Percentiles rank a stretch among this genome's conserved stretches.
These are phyloP conservation scores for Colletotrichum musicola DNA, from an alignment of 2,329 filamentous ascomycete species.

Conservation along the genomic window DNA sequence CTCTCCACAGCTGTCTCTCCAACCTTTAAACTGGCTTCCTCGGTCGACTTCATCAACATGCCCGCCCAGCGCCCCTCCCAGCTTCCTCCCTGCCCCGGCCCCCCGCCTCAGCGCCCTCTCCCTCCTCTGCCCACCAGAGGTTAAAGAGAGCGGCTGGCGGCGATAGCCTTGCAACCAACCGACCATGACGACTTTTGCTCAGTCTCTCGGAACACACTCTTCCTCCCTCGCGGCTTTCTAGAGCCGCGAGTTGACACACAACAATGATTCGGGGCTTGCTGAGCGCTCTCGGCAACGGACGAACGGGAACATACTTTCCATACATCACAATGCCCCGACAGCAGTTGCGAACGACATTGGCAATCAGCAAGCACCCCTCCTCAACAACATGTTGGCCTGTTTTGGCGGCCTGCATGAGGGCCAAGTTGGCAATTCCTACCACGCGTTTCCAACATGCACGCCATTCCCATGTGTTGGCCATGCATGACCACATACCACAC, in stretches of 20 bases:
- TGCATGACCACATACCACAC: conserved; percentile 30
- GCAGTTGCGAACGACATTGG: conserved; percentile 25
- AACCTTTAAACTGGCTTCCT: conserved; percentile 39
- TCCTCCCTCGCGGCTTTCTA: neutral
- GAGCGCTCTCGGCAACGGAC: conserved; percentile 10
- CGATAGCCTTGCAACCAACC: conserved; percentile 23
- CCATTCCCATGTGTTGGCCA: conserved; percentile 35
- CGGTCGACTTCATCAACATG: conserved; percentile 56
- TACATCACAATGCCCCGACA: neutral
- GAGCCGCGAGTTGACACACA: neutral
- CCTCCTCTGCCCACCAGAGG: conserved; percentile 74
- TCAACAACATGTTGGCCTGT: conserved; percentile 7
- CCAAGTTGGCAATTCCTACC: conserved; percentile 4
- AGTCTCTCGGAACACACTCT: neutral
- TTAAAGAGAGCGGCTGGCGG: conserved; percentile 49
- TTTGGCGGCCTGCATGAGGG: conserved; percentile 10
- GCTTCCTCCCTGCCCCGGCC: conserved; percentile 76
- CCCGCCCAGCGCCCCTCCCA: conserved; percentile 73
- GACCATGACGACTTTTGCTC: conserved; percentile 11
- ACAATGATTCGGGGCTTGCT: conserved; percentile 1
- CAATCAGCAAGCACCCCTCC: neutral
- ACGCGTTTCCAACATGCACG: conserved; percentile 27
- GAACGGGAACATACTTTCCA: neutral
- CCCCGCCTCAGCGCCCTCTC: conserved; percentile 73
- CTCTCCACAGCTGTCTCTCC: conserved; percentile 30